phyloP scores from a whole-genome alignment of 2,329 filamentous ascomycete genomes.

The Akanthomyces lecanii region DNA sequence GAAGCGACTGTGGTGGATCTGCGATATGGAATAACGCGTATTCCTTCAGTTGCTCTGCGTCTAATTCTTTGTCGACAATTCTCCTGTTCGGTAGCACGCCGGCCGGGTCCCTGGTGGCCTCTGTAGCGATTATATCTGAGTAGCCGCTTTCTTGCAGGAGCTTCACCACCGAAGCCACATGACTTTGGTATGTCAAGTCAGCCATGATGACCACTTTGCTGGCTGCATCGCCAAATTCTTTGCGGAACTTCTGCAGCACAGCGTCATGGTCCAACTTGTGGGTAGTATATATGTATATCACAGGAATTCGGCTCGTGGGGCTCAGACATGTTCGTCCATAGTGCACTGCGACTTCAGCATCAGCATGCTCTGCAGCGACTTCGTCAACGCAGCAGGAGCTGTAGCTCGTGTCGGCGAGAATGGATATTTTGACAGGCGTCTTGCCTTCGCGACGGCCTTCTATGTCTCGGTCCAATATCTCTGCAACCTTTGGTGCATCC shows the following conservation, averaged over 20 bases:
- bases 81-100: constrained; percentile 81
- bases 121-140: constrained; percentile 61
- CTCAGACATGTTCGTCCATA: constrained; percentile 92
- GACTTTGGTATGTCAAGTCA: constrained; percentile 79
- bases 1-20: constrained; percentile 72
- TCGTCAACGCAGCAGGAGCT: constrained; percentile 97
- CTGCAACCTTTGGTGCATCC: constrained; percentile 77
- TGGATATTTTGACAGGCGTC: constrained; percentile 56
- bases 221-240: constrained; percentile 61
- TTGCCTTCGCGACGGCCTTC: constrained; percentile 18
- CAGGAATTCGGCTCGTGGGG: constrained; percentile 79
- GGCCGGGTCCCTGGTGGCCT: constrained; percentile 71
- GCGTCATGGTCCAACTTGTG: constrained; percentile 61
- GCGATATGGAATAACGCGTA: constrained; percentile 84
- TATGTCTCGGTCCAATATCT: constrained; percentile 39
- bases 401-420: constrained; percentile 93
- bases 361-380: constrained; percentile 87
- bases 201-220: constrained; percentile 76
- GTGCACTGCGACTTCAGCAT: constrained; percentile 88
- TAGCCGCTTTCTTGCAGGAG: constrained; percentile 64
- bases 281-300: constrained; percentile 85
- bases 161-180: constrained; percentile 57
- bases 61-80: constrained; percentile 43
- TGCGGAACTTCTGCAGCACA: constrained; percentile 56
- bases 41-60: constrained; percentile 49